Evolutionary conservation across 768 basidiomycete genomes (phyloP), one percentile per base, ranked within the genome.

Genomic region (Piloderma croceum): DNA sequence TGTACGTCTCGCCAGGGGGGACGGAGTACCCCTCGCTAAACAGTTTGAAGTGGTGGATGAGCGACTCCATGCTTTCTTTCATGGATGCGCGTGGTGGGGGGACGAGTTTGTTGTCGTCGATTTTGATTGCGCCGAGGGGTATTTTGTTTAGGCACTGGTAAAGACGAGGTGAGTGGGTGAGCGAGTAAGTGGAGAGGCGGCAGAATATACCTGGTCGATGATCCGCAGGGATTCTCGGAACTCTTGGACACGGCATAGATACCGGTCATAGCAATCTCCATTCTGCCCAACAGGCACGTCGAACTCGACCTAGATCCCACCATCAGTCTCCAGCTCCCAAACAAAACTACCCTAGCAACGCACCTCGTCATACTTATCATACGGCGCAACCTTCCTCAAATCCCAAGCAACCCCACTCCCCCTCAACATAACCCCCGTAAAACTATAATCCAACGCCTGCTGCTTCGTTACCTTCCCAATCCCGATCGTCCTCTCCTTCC

Each of bases 31-130:
- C 94, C 64, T 98, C 94, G 39, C 86, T 89, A 71, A 91, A 98
- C 52, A 96, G 76, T 89, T 99, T 99, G 74, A 99, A 97, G 70
- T 98, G 94, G 60, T 99, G 94, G 51, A 99, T 97, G 42, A 97
- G 75, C 5, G 85, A 80, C 65, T 97, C 93, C 92, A 97, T 97
- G 64, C 83, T 90, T 70, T 99, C 96, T 68, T 99, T 99, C 96
- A 99, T 99, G 41, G 83, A 83, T 1, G 94, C 93, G 42, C 94
- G 83, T 11, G 94, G 92, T 21, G 94, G 94, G 18, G 96, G 91
- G 1, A 88, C 88, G 43, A 98, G 80, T 67, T 99, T 99, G 68
- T 96, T 87, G 67, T 98, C 94, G 58, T 99, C 94, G 20, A 97
- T 79, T 65, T 92, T 97, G 68, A 93, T 62, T 21, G 77, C 90